Percentiles rank a stretch among this genome's conserved stretches.
phyloP scores from a whole-genome alignment of 768 basidiomycete genomes.

The Agaricus bisporus region DNA sequence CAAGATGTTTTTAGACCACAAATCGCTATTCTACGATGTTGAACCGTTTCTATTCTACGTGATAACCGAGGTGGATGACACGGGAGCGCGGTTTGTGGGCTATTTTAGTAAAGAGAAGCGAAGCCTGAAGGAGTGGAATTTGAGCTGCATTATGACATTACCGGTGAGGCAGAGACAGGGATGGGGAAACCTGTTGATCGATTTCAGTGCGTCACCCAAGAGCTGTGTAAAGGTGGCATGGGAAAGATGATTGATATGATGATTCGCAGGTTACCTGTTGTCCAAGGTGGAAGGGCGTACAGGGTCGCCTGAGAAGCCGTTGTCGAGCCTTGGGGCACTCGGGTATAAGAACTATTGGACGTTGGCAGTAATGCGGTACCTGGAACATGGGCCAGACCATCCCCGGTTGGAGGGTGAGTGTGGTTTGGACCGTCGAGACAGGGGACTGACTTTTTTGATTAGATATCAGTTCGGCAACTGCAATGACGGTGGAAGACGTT shows the following conservation, averaged over 20 bases:
- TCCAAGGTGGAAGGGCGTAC: constrained; percentile 89
- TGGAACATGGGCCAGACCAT: constrained; percentile 49
- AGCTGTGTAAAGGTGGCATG: background rate
- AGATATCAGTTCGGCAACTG: constrained; percentile 84
- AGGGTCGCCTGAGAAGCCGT: constrained; percentile 94
- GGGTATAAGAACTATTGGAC: constrained; percentile 98
- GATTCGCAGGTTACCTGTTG: constrained; percentile 75
- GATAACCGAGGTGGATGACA: constrained; percentile 85
- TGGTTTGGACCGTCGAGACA: background rate
- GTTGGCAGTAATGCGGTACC: constrained; percentile 75
- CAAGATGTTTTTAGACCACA: constrained; percentile 99
- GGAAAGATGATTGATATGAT: background rate
- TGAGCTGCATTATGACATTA: constrained; percentile 99
- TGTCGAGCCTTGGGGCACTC: constrained; percentile 86
- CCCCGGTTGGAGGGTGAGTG: constrained; percentile 70
- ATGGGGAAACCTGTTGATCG: constrained; percentile 96
- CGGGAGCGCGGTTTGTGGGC: constrained; percentile 91
- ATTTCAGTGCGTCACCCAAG: constrained; percentile 74
- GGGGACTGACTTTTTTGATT: constrained; percentile 7
- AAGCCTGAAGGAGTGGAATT: constrained; percentile 92
- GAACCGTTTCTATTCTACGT: constrained; percentile 99
- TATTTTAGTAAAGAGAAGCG: constrained; percentile 99
- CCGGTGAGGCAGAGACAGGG: constrained; percentile 92
- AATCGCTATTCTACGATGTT: constrained; percentile 98
- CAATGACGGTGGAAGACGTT: constrained; percentile 90